Base-by-base conservation (phyloP, 2,329 filamentous ascomycete genomes). In the Talaromyces sp. region DNA sequence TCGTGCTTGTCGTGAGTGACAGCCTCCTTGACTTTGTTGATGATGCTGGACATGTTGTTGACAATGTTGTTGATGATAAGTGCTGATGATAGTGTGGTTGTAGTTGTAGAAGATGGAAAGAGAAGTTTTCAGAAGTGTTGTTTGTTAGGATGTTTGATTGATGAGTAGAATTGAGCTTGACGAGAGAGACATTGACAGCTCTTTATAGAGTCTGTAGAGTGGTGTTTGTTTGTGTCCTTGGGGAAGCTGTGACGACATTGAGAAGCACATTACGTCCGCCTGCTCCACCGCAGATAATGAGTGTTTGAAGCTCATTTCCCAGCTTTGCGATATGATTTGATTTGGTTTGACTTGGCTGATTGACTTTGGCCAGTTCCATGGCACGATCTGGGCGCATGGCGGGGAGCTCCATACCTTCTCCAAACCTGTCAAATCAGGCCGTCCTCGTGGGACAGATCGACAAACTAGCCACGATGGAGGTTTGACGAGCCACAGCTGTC, bases 1-100 rank as follows among this genome's bases (percentile, higher is more conserved):
- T 63, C 61, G 21, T 58, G 54, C 60, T 60, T 50, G 56, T 63
- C 61, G 33, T 58, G 42, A 35, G 33, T 54, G 61, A 63, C 56
- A 33, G 61, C 61, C 28, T 55, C 56, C 37, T 63, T 63, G 56
- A 63, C 48, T 42, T 63, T 63, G 56, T 63, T 46, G 21, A 63
- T 21, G 42, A 63, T 60, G 46, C 14, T 60, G 23, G 61, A 59
- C 61, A 63, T 63, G 44, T n/a, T 54, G 56, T n/a, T n/a, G n/a
- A n/a, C n/a, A n/a, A n/a, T n/a, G n/a, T n/a, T n/a, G n/a, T n/a
- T n/a, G n/a, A n/a, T n/a, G n/a, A n/a, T n/a, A n/a, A n/a, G n/a
- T n/a, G 23, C 28, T 21, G 35, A 39, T 21, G 57, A 60, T 60
- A 18, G 16, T 28, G 8, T 21, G 18, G 5, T 23, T 37, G 33